Percentiles rank a stretch among this genome's conserved stretches.
phyloP scores from a whole-genome alignment of 2,329 filamentous ascomycete genomes.

The Aspergillus spinulosporus region DNA sequence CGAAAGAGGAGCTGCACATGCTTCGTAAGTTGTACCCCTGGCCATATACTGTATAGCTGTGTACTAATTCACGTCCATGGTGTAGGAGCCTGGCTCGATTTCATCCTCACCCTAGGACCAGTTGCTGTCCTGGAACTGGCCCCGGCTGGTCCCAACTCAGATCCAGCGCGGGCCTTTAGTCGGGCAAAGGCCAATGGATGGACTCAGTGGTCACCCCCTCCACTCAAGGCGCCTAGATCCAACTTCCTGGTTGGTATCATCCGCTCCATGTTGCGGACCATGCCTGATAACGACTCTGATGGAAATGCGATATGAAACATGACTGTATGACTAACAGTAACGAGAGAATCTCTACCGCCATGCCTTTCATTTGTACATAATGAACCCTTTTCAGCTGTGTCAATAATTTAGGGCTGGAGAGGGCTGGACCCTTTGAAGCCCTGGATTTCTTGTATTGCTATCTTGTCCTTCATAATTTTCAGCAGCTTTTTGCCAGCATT shows the following conservation, averaged over 20 bases:
- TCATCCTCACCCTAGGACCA: constrained; percentile 5
- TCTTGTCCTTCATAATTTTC: no score
- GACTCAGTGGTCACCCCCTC: constrained; percentile 9
- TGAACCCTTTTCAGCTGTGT: no score
- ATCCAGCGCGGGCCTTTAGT: constrained; percentile 7
- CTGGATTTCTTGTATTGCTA: no score
- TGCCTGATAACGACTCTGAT: background rate
- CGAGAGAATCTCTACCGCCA: no score
- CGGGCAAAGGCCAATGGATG: constrained; percentile 10
- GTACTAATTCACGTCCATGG: background rate
- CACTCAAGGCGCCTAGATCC: background rate
- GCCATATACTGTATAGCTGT: background rate
- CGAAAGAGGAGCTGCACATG: background rate
- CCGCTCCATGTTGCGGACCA: background rate
- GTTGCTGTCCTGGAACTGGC: constrained; percentile 12
- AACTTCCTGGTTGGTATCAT: background rate
- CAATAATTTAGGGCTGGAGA: no score
- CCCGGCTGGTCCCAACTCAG: constrained; percentile 7
- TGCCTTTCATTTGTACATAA: no score
- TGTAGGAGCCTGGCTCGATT: constrained; percentile 10
- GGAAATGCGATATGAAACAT: no score
- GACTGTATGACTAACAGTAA: no score
- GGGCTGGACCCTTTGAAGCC: no score
- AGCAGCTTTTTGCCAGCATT: no score
- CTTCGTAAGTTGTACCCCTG: background rate